Evolutionary conservation across 179 eudicot genomes (phyloP).

Genomic region (Camellia oleifera): DNA sequence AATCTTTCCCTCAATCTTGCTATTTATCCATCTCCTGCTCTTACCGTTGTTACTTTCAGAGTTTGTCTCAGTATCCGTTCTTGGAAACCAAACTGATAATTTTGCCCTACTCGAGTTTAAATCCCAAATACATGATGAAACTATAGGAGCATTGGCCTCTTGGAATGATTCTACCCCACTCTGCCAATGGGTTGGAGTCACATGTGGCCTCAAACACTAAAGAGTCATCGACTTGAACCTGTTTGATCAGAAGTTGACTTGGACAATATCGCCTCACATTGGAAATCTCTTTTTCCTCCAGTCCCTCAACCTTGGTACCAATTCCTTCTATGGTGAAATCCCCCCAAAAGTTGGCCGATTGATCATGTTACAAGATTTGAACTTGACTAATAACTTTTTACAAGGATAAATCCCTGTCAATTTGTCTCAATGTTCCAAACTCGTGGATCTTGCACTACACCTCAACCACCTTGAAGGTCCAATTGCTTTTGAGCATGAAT

Average conservation of each 20-base stretch:
- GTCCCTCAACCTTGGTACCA: slow-evolving; percentile 19
- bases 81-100: slow-evolving; percentile 18
- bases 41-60: not conserved
- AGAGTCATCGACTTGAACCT: slow-evolving; percentile 23
- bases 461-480: slow-evolving; percentile 20
- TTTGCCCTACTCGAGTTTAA: slow-evolving; percentile 29
- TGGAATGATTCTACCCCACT: slow-evolving; percentile 28
- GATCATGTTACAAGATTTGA: slow-evolving; percentile 17
- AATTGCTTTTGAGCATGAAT: slow-evolving; percentile 25
- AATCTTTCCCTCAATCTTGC: not conserved
- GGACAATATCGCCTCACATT: slow-evolving; percentile 6
- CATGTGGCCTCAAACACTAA: slow-evolving; percentile 15
- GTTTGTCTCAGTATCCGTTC: not conserved
- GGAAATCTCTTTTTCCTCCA: slow-evolving; percentile 30
- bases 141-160: slow-evolving; percentile 17
- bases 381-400: slow-evolving; percentile 24
- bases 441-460: slow-evolving; percentile 14
- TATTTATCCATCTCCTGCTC: too few species aligned
- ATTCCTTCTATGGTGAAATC: slow-evolving; percentile 21
- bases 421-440: slow-evolving; percentile 27
- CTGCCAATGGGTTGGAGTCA: slow-evolving; percentile 29
- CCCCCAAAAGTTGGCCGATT: slow-evolving; percentile 25
- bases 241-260: slow-evolving; percentile 7
- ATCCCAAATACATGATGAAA: slow-evolving; percentile 16
- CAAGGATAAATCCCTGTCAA: slow-evolving; percentile 20